Base-by-base conservation (phyloP, 352 stramenopile genomes). In the Pythium scleroteichum region DNA sequence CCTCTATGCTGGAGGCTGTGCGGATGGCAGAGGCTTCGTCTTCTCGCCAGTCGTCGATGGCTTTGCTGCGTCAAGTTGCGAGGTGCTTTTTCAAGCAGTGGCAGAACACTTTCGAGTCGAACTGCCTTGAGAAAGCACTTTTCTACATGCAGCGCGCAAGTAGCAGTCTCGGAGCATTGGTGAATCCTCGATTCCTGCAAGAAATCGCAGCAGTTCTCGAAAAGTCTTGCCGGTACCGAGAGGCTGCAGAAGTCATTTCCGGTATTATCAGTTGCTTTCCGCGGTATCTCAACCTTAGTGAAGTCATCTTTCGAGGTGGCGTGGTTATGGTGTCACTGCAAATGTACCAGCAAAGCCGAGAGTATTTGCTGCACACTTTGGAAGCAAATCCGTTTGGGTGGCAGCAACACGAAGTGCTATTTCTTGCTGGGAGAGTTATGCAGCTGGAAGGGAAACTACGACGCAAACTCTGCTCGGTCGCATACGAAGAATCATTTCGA, bases 401-500 rank as follows among this genome's bases (percentile, higher is more conserved):
- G 78, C 46, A 75, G 27, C 22, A 73, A 1, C 39, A 65, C n/a
- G 82, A 92, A 13, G 62, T 90, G 13, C 57, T 88, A 12, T 83
- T 90, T 59, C 59, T 92, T 40, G 70, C 79, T 14, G 82, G 76
- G 35, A 63, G 82, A 32, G 70, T 88, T 8, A 73, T 90, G 59
- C 72, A 88, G 17, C 53, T 81, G 6, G 82, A 92, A 61, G 76
- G 79, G 1, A 59, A 62, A 33, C 19, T 47, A 6, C 47, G 55
- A 6, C 75, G 75, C 29, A 64, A 65, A 29, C 64, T 90, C 8
- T 87, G 77, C 29, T 55, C 69, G 0, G 75, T 90, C 24, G 82
- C 82, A 9, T 92, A 85, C 50, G 82, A 92, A 40, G 82, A 90
- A 50, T 75, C 79, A 4, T 89, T 87, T 35, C 79, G 78, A 27